Base-by-base conservation (phyloP, 2,329 filamentous ascomycete species). In the Colletotrichum graminicola region DNA sequence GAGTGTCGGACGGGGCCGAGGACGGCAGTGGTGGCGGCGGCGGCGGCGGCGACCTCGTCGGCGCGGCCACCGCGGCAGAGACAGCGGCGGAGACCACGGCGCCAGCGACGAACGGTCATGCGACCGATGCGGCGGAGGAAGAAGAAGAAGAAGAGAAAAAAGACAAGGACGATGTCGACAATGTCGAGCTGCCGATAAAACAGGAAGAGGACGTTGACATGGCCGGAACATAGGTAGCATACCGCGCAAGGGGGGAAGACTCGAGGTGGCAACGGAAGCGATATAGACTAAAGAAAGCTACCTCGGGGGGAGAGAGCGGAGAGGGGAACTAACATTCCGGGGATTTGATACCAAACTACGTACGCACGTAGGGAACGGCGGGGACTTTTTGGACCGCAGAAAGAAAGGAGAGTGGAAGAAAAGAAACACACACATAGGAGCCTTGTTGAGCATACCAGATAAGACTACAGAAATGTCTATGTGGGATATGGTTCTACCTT, bases 121-220 rank as follows among this genome's bases (percentile, higher is more conserved):
- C 32, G 29, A 34, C 43, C 34, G 55, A 14, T 10, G 26, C 5
- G 51, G 23, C n/a, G 2, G 54, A 60, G 32, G 61, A 23, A 14
- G 55, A 34, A 4, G 61, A 23, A 14, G 55, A 34, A 4, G 61
- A 29, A 29, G 29, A 23, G 14, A 41, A 29, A 4, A 43, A 45
- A 4, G 34, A 60, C 47, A 49, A 51, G 10, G 63, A 65, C 5
- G 41, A 61, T 26, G 52, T 26, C 12, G 34, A 45, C 23, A 55
- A 49, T 32, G 41, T 36, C n/a, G 73, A 74, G 29, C 71, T 62
- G 62, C 73, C 71, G 43, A 73, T 74, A 71, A 74, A 74, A 57
- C 54, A 72, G 56, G 73, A 74, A 64, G 69, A 72, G 32, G 71
- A 74, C 21, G 23, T 60, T 39, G 73, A 74, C 18, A 66, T 73